Conservation (phyloP, 2,329 filamentous ascomycete species). For the Sporothrix protearum region DNA sequence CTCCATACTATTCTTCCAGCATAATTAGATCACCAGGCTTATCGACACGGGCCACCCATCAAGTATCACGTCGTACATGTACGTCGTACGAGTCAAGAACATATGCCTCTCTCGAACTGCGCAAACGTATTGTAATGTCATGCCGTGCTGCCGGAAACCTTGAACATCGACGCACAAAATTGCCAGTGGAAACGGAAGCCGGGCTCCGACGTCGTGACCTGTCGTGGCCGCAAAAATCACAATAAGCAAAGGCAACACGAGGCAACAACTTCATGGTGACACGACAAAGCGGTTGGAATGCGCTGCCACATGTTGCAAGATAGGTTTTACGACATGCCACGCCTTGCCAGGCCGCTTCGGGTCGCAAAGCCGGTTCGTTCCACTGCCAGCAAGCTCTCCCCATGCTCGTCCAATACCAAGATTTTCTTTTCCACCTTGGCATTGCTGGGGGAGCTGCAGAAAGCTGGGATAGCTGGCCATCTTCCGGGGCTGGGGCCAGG, state of each 20-base stretch:
- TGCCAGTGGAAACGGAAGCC: background rate
- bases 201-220: background rate
- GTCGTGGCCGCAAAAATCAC: background rate
- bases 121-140: background rate
- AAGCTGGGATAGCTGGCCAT: background rate
- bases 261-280: background rate
- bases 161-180: background rate
- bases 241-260: background rate
- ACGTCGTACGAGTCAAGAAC: background rate
- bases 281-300: background rate
- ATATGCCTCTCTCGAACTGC: background rate
- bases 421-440: background rate
- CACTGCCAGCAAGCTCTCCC: background rate
- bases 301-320: constrained; percentile 5
- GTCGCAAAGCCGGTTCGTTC: constrained; percentile 1
- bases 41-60: background rate
- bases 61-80: background rate
- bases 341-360: background rate
- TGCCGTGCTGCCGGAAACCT: background rate
- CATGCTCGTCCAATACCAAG: background rate
- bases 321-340: background rate
- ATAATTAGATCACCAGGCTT: background rate
- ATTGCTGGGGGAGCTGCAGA: background rate
- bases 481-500: background rate
- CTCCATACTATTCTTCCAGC: constrained; percentile 11